Percentiles rank a stretch among this genome's conserved stretches.
These are phyloP conservation scores for Cymbopogon citratus DNA, from an alignment of 176 grass and related monocot genomes.

Conservation along the genomic window DNA sequence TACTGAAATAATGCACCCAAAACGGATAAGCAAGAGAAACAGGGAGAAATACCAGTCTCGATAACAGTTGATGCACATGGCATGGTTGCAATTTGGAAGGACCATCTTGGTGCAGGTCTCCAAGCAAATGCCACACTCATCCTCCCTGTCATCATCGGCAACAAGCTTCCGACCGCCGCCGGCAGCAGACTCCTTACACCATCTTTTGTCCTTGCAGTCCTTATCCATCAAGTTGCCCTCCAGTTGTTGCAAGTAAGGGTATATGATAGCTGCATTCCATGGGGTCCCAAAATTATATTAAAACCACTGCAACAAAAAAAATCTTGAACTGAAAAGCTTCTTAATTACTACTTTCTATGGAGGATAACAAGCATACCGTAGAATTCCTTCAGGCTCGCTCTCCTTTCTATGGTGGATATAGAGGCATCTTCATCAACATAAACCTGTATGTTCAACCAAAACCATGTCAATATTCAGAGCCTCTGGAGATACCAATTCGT, in stretches of 20 bases:
- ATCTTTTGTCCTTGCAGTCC: conserved; percentile 60
- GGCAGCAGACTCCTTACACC: conserved; percentile 38
- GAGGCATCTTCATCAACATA: conserved; percentile 74
- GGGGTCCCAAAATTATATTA: conserved; percentile 19
- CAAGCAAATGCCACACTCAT: conserved; percentile 95
- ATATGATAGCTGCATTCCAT: conserved; percentile 76
- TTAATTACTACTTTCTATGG: neutral
- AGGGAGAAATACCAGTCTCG: conserved; percentile 62
- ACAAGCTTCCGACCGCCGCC: conserved; percentile 47
- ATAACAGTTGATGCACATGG: conserved; percentile 97
- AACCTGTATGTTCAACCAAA: conserved; percentile 50
- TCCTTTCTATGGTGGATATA: conserved; percentile 82
- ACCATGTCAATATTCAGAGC: conserved; percentile 1
- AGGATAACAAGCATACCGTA: conserved; percentile 46
- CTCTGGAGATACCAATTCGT: neutral
- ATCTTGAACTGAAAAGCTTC: conserved; percentile 8
- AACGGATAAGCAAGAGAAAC: conserved; percentile 32
- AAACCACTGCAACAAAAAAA: neutral
- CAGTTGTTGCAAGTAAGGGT: conserved; percentile 95
- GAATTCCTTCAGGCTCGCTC: conserved; percentile 87
- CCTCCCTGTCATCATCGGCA: conserved; percentile 68
- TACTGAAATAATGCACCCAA: conserved; percentile 15
- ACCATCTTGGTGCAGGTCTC: conserved; percentile 96
- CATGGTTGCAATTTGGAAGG: conserved; percentile 86
- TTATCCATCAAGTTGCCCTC: conserved; percentile 69